Percentiles rank a stretch among this genome's conserved stretches.
Conservation (phyloP, 2,329 filamentous ascomycete species). For the Dactylellina leptospora region DNA sequence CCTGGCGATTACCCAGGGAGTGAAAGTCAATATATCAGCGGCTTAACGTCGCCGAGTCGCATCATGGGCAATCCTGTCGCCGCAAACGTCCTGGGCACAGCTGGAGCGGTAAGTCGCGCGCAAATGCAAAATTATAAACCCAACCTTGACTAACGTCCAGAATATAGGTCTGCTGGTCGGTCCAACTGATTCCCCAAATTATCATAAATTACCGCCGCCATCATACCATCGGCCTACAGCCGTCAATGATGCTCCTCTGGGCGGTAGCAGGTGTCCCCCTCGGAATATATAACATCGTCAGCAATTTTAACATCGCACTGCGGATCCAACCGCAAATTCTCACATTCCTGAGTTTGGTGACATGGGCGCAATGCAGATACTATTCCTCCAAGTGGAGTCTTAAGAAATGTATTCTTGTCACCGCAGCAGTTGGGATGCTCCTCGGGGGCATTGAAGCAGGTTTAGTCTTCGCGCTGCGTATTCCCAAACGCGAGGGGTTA, state of each 20-base stretch:
- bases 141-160: slow-evolving; percentile 7
- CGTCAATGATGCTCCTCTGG: slow-evolving; percentile 78
- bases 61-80: slow-evolving; percentile 69
- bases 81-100: slow-evolving; percentile 69
- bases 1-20: too few relatives aligned
- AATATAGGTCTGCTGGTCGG: slow-evolving; percentile 69
- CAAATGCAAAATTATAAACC: neutral
- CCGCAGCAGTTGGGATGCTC: slow-evolving; percentile 65
- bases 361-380: slow-evolving; percentile 63
- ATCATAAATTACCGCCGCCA: slow-evolving; percentile 73
- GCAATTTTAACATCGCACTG: slow-evolving; percentile 62
- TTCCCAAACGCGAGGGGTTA: slow-evolving; percentile 62
- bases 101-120: slow-evolving; percentile 66
- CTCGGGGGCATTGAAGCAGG: slow-evolving; percentile 70
- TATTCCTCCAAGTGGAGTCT: slow-evolving; percentile 68
- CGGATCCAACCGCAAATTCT: slow-evolving; percentile 63
- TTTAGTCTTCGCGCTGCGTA: slow-evolving; percentile 68
- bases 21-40: too few relatives aligned
- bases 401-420: slow-evolving; percentile 63
- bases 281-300: slow-evolving; percentile 65
- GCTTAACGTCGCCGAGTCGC: too few relatives aligned
- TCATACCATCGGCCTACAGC: slow-evolving; percentile 72
- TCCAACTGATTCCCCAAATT: slow-evolving; percentile 76
- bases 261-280: slow-evolving; percentile 73
- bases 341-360: slow-evolving; percentile 62